Evolutionary conservation across 2,329 filamentous ascomycete genomes (phyloP), one percentile per base, ranked within the genome.

Genomic region (Trichophaea hybrida): DNA sequence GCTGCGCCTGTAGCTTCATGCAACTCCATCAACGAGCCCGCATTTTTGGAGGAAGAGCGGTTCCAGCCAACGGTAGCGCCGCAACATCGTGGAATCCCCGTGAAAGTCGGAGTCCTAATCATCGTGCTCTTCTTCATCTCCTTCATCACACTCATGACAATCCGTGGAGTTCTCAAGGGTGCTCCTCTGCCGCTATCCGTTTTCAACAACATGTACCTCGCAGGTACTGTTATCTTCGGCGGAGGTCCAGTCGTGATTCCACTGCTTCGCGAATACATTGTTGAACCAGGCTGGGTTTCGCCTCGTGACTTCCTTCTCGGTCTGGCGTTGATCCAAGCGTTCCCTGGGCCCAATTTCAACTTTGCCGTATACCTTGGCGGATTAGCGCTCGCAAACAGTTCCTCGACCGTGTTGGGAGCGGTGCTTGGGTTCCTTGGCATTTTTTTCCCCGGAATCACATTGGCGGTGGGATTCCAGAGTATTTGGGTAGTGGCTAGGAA

Each of bases 171-270:
- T 62, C 53, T 77, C 8, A 60, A 70, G 0, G 46, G 68, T 7
- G 71, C 71, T 0, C 74, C 79, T 0, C 71, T 81, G 0, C 70
- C 77, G 0, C 80, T 81, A 65, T 74, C 77, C 52, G 76, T 88
- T 31, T 88, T 88, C 66, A 75, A 82, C 4, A 88, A 86, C 69
- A 78, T 88, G 72, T 87, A 84, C 67, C 79, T 88, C 0, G 85
- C 84, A 0, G 85, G 84, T 0, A 88, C 84, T 1, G 78, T 83
- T 59, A 83, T 82, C 64, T 71, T 71, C 54, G 81, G 81, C 2
- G 81, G 81, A 1, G 81, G 81, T 0, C 81, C 81, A 0, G 81
- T 84, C 0, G 81, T 84, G 0, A 83, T 84, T 49, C 81, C 82
- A 0, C 74, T 85, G 0, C 73, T 84, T 1, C 74, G 80, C 15